Evolutionary conservation across 2,329 filamentous ascomycete genomes (phyloP), one percentile per base, ranked within the genome.

Genomic region (Fusarium dlaminii): DNA sequence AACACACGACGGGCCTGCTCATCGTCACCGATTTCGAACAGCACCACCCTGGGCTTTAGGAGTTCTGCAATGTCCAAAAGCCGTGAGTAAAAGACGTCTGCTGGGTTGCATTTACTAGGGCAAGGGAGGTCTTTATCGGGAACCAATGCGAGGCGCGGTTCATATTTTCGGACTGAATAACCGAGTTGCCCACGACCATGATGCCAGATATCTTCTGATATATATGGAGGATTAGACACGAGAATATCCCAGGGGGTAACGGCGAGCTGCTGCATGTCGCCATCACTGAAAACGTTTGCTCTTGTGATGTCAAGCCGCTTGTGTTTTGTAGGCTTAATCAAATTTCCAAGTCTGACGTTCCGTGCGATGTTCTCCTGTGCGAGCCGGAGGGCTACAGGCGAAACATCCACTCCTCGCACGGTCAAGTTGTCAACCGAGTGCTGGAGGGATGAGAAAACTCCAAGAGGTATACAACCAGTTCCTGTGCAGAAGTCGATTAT

Each of bases 401-500:
- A 94, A 34, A 97, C 86, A 79, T 98, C 96, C 24, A 97, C 81
- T 8, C 94, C 96, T 1, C 87, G 78, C n/a, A 94, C 83, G 8
- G 84, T 81, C 13, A 94, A 75, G 1, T 73, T 55, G 3, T 80
- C 75, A 57, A 85, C 81, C 27, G 81, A 77, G 77, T 79, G 66
- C 24, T 82, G 82, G 42, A 94, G 87, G 15, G 91, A 86, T 40
- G 91, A 86, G 70, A 93, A 90, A 12, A 98, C 86, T 7, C 94
- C 88, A 14, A 98, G 87, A 0, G 94, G 89, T 72, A 98, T 97
- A 83, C 96, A 98, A 9, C 96, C 96, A 10, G 93, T 94, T 15
- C 96, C 96, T 0, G 94, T 95, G 82, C 96, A 98, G 36, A 98
- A 86, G 81, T 99, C 96, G 14, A 98, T 82, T 45, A 98, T 85